Evolutionary conservation across 768 basidiomycete species (phyloP), one percentile per base, ranked within the genome.

Genomic region (Cystobasidium onofrii): DNA sequence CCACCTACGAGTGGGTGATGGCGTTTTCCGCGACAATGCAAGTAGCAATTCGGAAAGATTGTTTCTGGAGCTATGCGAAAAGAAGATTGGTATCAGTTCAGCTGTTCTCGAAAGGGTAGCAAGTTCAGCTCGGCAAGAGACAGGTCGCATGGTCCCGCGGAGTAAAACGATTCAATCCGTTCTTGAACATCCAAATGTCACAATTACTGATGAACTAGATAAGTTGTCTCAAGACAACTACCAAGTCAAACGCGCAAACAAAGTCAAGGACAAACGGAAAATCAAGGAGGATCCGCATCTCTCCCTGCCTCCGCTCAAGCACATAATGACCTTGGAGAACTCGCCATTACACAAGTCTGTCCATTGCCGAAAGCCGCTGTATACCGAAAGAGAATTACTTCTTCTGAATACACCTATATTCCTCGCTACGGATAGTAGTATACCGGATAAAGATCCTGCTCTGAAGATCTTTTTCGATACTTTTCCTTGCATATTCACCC

Each of bases 1-100:
- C 1, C 90, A 91, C 77, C 79, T 91, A 1, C 86, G 90, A 7
- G 77, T 90, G 7, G 87, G 87, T 2, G 89, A 91, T 75, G 88
- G 89, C 0, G 76, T 81, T 0, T 92, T 91, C 79, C 82, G 81
- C 75, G 76, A 75, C 20, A 80, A 83, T 13, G 83, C 83, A 6
- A 76, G 78, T 20, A 73, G 65, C 31, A 89, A 85, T 43, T 81
- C 85, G 33, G 82, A 84, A 46, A 74, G 78, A 10, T 77, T 86
- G 25, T 91, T 88, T 87, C 85, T 85, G 83, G 83, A 82, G 75
- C 82, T 90, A 1, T 82, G 90, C 1, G 82, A 81, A 17, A 80
- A 81, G 13, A 80, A 84, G 43, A 82, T 90, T 50, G 83, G 83
- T 6, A 77, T 86, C 64, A 79, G 82, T 2, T 57, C 77, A 27